These are phyloP conservation scores for Linum usitatissimum DNA, from an alignment of 345 rosid genomes.

Conservation along the genomic window DNA sequence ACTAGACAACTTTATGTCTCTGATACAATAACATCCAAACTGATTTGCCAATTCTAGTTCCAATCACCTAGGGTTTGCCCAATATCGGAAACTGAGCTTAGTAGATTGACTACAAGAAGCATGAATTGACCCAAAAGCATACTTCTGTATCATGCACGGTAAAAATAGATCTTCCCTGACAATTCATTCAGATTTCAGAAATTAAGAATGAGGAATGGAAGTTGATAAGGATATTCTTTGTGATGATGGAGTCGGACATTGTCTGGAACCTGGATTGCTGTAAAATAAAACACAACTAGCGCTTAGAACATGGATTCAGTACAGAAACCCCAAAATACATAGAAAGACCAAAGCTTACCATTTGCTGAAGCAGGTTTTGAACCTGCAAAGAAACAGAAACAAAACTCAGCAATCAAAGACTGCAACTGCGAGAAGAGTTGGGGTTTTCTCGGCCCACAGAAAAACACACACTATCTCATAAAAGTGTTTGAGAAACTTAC, in stretches of 20 bases:
- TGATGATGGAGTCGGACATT: slow-evolving; percentile 77
- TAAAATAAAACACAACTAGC: slow-evolving; percentile 13
- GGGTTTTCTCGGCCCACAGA: too few relatives aligned
- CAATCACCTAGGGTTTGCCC: too few relatives aligned
- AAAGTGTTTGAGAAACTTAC: slow-evolving; percentile 27
- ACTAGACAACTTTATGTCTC: too few relatives aligned
- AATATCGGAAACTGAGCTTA: neutral
- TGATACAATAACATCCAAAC: too few relatives aligned
- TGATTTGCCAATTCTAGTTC: too few relatives aligned
- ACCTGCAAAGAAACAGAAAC: slow-evolving; percentile 31
- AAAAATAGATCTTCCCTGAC: neutral
- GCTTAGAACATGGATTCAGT: neutral
- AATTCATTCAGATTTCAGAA: neutral
- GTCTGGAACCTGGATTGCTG: slow-evolving; percentile 92
- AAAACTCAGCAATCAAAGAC: neutral
- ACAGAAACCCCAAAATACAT: slow-evolving; percentile 10
- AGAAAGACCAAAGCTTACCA: slow-evolving; percentile 35
- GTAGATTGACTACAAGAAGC: neutral
- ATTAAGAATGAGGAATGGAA: neutral
- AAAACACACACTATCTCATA: neutral
- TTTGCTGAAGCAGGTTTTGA: slow-evolving; percentile 63
- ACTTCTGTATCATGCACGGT: neutral
- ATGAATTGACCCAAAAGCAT: neutral
- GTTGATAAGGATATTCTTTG: slow-evolving; percentile 58
- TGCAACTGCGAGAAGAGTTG: neutral